These are phyloP conservation scores for Amniculicola lignicola DNA, from an alignment of 495 filamentous ascomycete species.

Conservation along the genomic window DNA sequence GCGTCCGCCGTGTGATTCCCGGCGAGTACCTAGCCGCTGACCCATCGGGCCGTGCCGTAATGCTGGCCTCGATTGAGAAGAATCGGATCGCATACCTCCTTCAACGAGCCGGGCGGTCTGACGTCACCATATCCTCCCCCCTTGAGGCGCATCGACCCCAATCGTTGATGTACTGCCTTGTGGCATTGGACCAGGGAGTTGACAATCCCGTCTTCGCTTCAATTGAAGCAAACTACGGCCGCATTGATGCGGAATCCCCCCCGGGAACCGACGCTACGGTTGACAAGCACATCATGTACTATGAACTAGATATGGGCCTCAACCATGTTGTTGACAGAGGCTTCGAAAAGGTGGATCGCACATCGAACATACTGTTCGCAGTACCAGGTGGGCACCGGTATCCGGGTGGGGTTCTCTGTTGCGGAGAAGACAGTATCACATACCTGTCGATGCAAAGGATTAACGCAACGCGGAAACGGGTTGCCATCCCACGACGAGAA, in stretches of 20 bases:
- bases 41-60: slow-evolving; percentile 89
- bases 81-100: slow-evolving; percentile 99
- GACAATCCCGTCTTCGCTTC: slow-evolving; percentile 95
- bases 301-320: slow-evolving; percentile 91
- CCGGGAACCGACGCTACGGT: slow-evolving; percentile 76
- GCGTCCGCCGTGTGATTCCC: slow-evolving; percentile 88
- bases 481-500: slow-evolving; percentile 80
- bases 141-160: slow-evolving; percentile 97
- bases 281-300: slow-evolving; percentile 91
- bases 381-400: slow-evolving; percentile 92
- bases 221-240: slow-evolving; percentile 88
- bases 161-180: slow-evolving; percentile 81
- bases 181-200: slow-evolving; percentile 88
- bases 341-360: slow-evolving; percentile 88
- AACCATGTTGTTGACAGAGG: slow-evolving; percentile 97
- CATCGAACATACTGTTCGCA: slow-evolving; percentile 86
- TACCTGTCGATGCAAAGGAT: slow-evolving; percentile 92
- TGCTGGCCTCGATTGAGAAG: slow-evolving; percentile 94
- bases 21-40: slow-evolving; percentile 94
- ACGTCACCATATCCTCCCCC: slow-evolving; percentile 93
- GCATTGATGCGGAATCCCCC: slow-evolving; percentile 85
- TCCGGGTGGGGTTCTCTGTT: slow-evolving; percentile 91
- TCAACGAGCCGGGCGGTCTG: slow-evolving; percentile 89
- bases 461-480: slow-evolving; percentile 60
- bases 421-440: slow-evolving; percentile 88